phyloP scores from a whole-genome alignment of 441 rosid genomes.

The Monsonia emarginata region DNA sequence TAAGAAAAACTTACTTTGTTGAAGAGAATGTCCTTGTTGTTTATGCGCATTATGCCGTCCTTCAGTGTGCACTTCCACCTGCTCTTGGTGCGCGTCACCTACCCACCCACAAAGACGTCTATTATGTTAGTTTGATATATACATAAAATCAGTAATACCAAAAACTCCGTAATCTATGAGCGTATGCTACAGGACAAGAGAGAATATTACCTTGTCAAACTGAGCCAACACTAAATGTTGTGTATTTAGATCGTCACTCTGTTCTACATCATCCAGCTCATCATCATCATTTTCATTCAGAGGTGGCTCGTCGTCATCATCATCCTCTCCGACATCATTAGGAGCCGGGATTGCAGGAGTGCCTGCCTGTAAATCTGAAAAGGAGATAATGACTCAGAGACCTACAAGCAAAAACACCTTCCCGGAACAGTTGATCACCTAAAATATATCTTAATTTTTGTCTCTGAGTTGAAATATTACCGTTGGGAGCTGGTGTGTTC shows the following conservation, averaged over 20 bases:
- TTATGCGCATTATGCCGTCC: constrained; percentile 95
- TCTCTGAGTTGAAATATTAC: constrained; percentile 27
- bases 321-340: constrained; percentile 48
- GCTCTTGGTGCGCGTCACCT: constrained; percentile 98
- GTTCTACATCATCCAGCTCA: constrained; percentile 71
- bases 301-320: constrained; percentile 55
- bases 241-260: constrained; percentile 81
- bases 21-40: constrained; percentile 86
- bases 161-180: not conserved
- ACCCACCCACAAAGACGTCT: constrained; percentile 19
- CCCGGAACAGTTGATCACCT: not conserved
- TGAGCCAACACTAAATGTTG: constrained; percentile 93
- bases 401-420: too few relatives aligned
- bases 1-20: constrained; percentile 51
- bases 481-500: constrained; percentile 83
- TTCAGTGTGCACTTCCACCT: constrained; percentile 87
- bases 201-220: constrained; percentile 74
- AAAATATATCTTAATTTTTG: constrained; percentile 3
- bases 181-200: not conserved
- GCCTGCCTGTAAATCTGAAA: constrained; percentile 60
- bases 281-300: constrained; percentile 88
- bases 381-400: constrained; percentile 7
- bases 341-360: constrained; percentile 55
- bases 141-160: not conserved
- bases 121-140: not conserved